Evolutionary conservation across 2,329 filamentous ascomycete genomes (phyloP), one percentile per base, ranked within the genome.

Genomic region (Mycocentrospora acerina): DNA sequence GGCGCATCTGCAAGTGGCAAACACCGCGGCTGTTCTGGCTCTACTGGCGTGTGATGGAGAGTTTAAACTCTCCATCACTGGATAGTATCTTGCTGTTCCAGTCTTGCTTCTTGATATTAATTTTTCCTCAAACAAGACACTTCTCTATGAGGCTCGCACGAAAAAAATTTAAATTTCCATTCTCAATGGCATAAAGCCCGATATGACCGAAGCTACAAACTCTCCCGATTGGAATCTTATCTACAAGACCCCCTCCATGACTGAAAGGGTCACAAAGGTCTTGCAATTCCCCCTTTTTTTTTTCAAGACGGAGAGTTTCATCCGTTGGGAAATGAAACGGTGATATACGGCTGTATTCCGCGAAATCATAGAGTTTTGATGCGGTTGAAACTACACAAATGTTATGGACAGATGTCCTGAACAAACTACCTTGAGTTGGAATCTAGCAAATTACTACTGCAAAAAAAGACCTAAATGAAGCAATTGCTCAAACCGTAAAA

Each of bases 1-100:
- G 76, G 76, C 13, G 73, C 69, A 4, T 75, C 71, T 2, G 75
- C 75, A 0, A 76, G 75, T 4, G 76, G 71, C n/a, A 78, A n/a
- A 77, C 50, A 69, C 78, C 38, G 67, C 73, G n/a, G 70, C 71
- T 0, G 71, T 71, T 0, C 64, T 78, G 1, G 65, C 72, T 1
- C 69, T 76, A 35, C 46, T 71, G 0, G 66, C 71, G 4, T 65
- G 68, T 3, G 70, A 73, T 36, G 66, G 69, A 24, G 58, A 60
- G 1, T 54, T 75, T 5, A 44, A 55, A 0, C 71, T 72, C 1
- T 62, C 61, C 0, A 53, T 79, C 8, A 77, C 74, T 0, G 74
- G 73, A 0, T 53, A 71, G 9, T 69, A 72, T 19, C 70, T 77
- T 22, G 69, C 73, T 32, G 72, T 75, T 2, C 72, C 72, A 1